Evolutionary conservation across 371 early-diverging fungal species (phyloP), one percentile per base, ranked within the genome.

Genomic region (Capillidium rhysosporum): DNA sequence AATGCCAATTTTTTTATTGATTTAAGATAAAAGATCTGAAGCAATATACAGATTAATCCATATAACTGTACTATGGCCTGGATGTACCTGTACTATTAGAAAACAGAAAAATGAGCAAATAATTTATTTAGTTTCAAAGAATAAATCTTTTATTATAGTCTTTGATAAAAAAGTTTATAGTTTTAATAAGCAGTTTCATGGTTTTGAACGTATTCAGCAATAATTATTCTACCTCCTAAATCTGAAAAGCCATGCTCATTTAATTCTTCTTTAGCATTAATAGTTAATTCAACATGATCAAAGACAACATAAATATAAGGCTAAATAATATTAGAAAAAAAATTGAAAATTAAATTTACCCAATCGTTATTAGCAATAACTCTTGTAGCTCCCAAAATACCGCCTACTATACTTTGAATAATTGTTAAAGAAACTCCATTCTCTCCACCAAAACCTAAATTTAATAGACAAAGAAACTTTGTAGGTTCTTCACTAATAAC

Each of bases 401-500:
- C n/a, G 18, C 25, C 20, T 16, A 51, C 38, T 10, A 51, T 18
- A 5, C 8, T 34, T 21, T 51, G 30, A 20, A 51, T 38, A 20
- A 28, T 34, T 51, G 20, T 28, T 9, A 51, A 20, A 29, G 29
- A 18, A 10, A 28, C 29, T 16, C 25, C 51, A 5, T 51, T 16
- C 23, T 51, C 51, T 18, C 51, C 51, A 29, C 51, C 38, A 29
- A 51, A 51, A 4, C 51, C 51, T 20, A 51, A 38, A 23, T 51
- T 51, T 23, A 51, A 39, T 7, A 51, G 5, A n/a, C 29, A 51
- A 4, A 51, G 18, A 39, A 18, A 34, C 16, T 51, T 51, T 29
- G 51, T 51, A 18, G 51, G 51, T 38, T 51, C 51, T 38, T 29
- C 14, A 23, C 51, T 51, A 18, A 51, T 25, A n/a, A 51, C 20